Percentiles rank a stretch among this genome's conserved stretches.
Conservation (phyloP, 495 filamentous ascomycete species). For the Aspergillus saccharolyticus region DNA sequence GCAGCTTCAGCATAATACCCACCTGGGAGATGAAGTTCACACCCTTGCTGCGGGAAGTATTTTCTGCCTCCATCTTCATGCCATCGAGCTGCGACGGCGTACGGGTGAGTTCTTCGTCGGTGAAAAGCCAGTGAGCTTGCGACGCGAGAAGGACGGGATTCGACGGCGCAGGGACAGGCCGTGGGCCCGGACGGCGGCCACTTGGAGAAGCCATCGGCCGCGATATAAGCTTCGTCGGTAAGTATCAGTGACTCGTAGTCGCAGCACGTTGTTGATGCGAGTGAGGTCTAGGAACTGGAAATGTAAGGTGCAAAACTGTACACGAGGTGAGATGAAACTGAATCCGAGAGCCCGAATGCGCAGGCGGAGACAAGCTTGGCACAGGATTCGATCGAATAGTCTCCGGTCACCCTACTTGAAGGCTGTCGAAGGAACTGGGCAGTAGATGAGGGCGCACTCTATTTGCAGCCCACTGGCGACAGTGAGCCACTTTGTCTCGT, state of each 20-base stretch:
- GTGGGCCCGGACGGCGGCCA: conserved; percentile 23
- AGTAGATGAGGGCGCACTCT: neutral
- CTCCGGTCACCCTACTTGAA: neutral
- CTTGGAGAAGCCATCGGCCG: conserved; percentile 30
- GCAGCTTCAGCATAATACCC: conserved; percentile 86
- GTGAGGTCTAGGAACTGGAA: neutral
- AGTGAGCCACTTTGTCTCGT: neutral
- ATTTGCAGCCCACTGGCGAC: neutral
- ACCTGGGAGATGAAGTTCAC: conserved; percentile 95
- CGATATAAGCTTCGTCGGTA: neutral
- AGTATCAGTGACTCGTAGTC: neutral
- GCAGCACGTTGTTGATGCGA: neutral
- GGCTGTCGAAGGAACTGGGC: neutral
- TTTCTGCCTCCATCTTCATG: conserved; percentile 67
- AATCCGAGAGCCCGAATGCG: neutral
- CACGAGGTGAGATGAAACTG: neutral
- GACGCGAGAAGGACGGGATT: conserved; percentile 48
- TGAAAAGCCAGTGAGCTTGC: conserved; percentile 84
- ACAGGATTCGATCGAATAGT: neutral
- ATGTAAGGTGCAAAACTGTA: neutral
- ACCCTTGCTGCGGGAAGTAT: conserved; percentile 75
- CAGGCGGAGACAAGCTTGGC: neutral
- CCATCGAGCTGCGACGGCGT: conserved; percentile 84
- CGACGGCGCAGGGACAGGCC: conserved; percentile 45
- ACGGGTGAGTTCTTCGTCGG: conserved; percentile 70